Conservation (phyloP, 257 asterid species). For the Nicotiana sylvestris region DNA sequence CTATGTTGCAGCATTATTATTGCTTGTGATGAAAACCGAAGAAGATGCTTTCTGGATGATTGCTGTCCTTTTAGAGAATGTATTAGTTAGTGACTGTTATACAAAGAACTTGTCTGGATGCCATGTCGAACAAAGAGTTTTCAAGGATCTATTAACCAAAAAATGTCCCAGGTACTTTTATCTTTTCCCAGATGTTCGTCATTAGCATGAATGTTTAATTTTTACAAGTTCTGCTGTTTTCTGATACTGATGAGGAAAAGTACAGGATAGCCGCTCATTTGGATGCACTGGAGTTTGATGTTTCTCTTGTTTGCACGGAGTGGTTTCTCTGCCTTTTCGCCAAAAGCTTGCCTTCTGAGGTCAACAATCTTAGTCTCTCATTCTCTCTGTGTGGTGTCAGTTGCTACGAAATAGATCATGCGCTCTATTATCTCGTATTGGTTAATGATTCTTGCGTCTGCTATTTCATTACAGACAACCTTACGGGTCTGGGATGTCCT, state of each 20-base stretch:
- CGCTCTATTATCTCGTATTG: neutral
- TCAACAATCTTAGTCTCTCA: constrained; percentile 18
- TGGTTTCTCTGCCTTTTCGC: constrained; percentile 96
- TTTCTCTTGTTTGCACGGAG: constrained; percentile 96
- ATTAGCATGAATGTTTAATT: neutral
- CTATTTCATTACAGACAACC: constrained; percentile 61
- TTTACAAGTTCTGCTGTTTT: neutral
- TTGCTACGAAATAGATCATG: neutral
- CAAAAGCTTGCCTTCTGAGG: constrained; percentile 99
- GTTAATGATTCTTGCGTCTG: constrained; percentile 12
- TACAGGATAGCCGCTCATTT: constrained; percentile 89
- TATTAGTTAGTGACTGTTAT: constrained; percentile 89
- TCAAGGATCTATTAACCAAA: constrained; percentile 73
- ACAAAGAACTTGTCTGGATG: constrained; percentile 89
- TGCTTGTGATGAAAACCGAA: constrained; percentile 97
- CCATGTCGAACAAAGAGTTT: constrained; percentile 95
- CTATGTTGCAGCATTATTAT: constrained; percentile 84
- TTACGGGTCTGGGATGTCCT: constrained; percentile 96
- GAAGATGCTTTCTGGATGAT: constrained; percentile 99
- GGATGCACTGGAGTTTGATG: constrained; percentile 88
- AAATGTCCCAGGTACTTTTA: constrained; percentile 74
- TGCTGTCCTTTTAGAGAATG: constrained; percentile 86
- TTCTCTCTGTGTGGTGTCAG: neutral
- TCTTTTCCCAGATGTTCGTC: constrained; percentile 11
- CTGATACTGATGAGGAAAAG: neutral